These are phyloP conservation scores for Aphanomyces euteiches DNA, from an alignment of 352 stramenopile genomes.

Conservation along the genomic window DNA sequence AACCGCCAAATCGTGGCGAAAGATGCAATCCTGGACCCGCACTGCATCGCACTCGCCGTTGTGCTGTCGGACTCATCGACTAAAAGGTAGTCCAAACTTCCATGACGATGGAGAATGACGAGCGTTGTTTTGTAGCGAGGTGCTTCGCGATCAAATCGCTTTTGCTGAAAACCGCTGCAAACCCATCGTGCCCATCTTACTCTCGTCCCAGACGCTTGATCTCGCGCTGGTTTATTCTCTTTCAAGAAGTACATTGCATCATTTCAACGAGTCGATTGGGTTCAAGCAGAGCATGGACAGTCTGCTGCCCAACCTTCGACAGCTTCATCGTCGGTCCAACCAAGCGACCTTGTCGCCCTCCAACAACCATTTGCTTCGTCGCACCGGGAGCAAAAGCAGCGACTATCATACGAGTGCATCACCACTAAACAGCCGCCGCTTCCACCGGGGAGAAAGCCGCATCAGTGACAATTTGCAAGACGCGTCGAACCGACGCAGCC, in stretches of 20 bases:
- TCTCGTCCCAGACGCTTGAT: conserved; percentile 70
- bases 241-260: conserved; percentile 63
- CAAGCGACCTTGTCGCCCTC: neutral
- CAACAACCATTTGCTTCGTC: neutral
- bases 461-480: neutral
- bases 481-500: too few species aligned
- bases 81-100: conserved; percentile 34
- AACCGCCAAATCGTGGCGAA: conserved; percentile 66
- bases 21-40: conserved; percentile 53
- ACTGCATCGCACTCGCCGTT: conserved; percentile 58
- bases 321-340: conserved; percentile 4
- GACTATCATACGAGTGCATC: neutral
- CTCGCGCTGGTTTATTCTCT: conserved; percentile 79
- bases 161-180: conserved; percentile 80
- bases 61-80: conserved; percentile 64
- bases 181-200: conserved; percentile 60
- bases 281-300: conserved; percentile 68
- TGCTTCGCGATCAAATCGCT: conserved; percentile 68
- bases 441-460: neutral
- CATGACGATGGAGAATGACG: too few species aligned
- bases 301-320: conserved; percentile 46
- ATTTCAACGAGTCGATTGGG: conserved; percentile 75
- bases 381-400: neutral
- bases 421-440: neutral
- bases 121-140: conserved; percentile 35